A percentile compares a stretch with the other conserved stretches of the same genome.
These are phyloP conservation scores for Apostasia shenzhenica DNA, from an alignment of 106 monocot genomes.

Conservation along the genomic window DNA sequence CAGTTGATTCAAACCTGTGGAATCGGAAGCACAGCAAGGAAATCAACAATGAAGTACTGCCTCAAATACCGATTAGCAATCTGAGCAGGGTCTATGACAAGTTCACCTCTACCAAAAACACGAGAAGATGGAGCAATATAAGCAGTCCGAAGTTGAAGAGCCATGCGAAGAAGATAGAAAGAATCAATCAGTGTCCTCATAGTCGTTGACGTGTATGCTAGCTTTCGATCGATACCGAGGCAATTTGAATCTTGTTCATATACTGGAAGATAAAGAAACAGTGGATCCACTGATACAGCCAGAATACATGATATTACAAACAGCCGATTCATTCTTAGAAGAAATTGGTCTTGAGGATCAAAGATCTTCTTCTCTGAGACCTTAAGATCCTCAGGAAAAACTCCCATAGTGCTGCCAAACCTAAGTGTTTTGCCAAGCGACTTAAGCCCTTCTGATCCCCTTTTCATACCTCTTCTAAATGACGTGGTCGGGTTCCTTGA, in stretches of 20 bases:
- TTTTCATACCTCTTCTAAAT: constrained; percentile 38
- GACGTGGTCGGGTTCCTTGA: constrained; percentile 35
- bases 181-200: constrained; percentile 75
- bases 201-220: constrained; percentile 61
- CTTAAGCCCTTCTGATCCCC: constrained; percentile 49
- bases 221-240: constrained; percentile 62
- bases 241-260: constrained; percentile 40
- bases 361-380: constrained; percentile 72
- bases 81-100: constrained; percentile 69
- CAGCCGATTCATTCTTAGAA: constrained; percentile 67
- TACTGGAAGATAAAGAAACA: constrained; percentile 81
- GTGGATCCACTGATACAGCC: constrained; percentile 74
- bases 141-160: constrained; percentile 78
- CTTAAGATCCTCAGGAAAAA: constrained; percentile 72
- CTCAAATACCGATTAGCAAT: constrained; percentile 70
- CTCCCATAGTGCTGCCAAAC: constrained; percentile 59
- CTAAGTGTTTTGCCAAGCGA: constrained; percentile 56
- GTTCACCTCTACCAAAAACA: constrained; percentile 92
- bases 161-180: constrained; percentile 67
- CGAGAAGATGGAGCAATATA: constrained; percentile 92
- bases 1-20: constrained; percentile 63
- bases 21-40: constrained; percentile 81
- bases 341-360: constrained; percentile 75
- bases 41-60: constrained; percentile 60
- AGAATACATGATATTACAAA: constrained; percentile 75